Evolutionary conservation across 192 early-diverging fungal species (phyloP).

Genomic region (Coemansia sp.): DNA sequence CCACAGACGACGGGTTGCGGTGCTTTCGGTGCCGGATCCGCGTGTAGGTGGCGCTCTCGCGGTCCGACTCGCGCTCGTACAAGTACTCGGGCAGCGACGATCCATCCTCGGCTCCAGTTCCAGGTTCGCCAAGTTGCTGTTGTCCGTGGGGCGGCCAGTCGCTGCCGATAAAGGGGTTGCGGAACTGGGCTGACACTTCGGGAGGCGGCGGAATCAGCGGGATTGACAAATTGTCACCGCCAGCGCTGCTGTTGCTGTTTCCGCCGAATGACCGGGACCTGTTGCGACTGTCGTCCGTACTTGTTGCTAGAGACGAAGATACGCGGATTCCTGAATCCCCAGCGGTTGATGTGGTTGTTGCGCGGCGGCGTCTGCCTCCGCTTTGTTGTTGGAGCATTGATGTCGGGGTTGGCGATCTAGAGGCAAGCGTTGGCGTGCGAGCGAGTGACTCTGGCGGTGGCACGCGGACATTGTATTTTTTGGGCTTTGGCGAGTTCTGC

Average conservation of each 20-base stretch:
- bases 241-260: constrained; percentile 24
- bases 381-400: neutral
- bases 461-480: constrained; percentile 39
- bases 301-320: neutral
- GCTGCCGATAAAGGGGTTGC: constrained; percentile 27
- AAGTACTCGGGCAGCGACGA: constrained; percentile 17
- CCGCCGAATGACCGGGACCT: constrained; percentile 50
- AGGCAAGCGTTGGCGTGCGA: constrained; percentile 43
- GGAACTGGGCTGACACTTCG: constrained; percentile 27
- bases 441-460: constrained; percentile 43
- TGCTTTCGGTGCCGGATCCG: constrained; percentile 45
- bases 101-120: neutral
- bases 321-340: neutral
- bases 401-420: constrained; percentile 39
- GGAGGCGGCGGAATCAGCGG: constrained; percentile 44
- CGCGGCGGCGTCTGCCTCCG: constrained; percentile 19
- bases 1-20: constrained; percentile 31
- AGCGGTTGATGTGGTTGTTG: constrained; percentile 20
- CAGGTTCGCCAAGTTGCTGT: neutral
- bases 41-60: constrained; percentile 47
- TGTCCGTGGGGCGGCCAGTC: constrained; percentile 2
- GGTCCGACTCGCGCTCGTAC: constrained; percentile 24
- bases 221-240: constrained; percentile 22
- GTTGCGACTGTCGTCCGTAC: constrained; percentile 19
- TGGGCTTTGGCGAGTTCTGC: neutral